A percentile compares a stretch with the other conserved stretches of the same genome.
These are phyloP conservation scores for Xylariaceae sp. DNA, from an alignment of 2,329 filamentous ascomycete species.

Conservation along the genomic window DNA sequence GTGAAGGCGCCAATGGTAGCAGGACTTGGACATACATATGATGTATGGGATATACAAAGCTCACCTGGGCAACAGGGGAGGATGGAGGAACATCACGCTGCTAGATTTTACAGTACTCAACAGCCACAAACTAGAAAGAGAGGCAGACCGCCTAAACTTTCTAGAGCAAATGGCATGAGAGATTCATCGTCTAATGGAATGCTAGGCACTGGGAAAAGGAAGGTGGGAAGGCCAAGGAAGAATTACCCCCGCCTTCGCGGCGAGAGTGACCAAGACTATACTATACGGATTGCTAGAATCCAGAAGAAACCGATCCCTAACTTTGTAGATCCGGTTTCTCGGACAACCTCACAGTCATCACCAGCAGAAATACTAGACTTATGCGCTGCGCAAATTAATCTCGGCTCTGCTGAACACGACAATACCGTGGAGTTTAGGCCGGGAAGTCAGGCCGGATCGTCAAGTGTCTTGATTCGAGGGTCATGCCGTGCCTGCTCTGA, in stretches of 20 bases:
- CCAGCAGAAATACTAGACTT: neutral
- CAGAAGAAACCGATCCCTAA: constrained; percentile 6
- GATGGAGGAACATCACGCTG: neutral
- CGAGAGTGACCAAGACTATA: constrained; percentile 8
- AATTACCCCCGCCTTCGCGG: neutral
- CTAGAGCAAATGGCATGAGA: neutral
- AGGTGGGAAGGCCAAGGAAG: constrained; percentile 13
- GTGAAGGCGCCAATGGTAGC: neutral
- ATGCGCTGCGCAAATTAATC: too few relatives aligned
- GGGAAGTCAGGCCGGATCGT: neutral
- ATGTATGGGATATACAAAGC: constrained; percentile 5
- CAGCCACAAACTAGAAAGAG: constrained; percentile 4
- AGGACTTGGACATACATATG: neutral
- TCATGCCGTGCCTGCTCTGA: neutral
- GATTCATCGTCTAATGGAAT: neutral
- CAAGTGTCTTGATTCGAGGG: neutral
- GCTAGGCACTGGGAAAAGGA: constrained; percentile 4
- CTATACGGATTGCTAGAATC: constrained; percentile 1
- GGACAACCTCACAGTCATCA: neutral
- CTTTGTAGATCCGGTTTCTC: neutral
- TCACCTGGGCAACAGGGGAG: constrained; percentile 1
- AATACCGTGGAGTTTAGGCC: too few relatives aligned
- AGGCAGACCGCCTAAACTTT: constrained; percentile 10
- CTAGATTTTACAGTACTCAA: neutral
- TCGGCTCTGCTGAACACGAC: too few relatives aligned